phyloP scores from a whole-genome alignment of 2,329 filamentous ascomycete species.

The Fusarium marasasianum region DNA sequence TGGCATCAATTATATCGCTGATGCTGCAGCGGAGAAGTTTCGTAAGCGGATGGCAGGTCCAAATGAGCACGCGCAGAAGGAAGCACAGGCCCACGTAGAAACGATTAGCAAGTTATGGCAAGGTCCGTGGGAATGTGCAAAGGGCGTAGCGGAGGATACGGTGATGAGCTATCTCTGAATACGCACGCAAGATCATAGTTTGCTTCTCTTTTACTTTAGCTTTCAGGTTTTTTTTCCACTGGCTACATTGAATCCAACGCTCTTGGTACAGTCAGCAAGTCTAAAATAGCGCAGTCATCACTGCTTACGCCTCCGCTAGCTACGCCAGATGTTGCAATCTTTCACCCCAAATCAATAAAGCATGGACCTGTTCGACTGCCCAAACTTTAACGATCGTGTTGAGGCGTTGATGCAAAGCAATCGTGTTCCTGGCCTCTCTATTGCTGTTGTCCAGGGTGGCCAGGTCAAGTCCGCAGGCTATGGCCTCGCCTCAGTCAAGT shows the following conservation, averaged over 20 bases:
- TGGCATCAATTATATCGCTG: rapidly evolving
- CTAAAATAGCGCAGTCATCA: neutral
- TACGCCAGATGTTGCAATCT: rapidly evolving
- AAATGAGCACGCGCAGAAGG: neutral
- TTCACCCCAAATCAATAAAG: neutral
- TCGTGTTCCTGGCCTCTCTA: constrained; percentile 4
- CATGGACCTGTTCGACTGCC: neutral
- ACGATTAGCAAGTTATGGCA: rapidly evolving
- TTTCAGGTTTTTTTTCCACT: too few relatives aligned
- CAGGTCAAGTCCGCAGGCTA: neutral
- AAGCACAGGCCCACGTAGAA: neutral
- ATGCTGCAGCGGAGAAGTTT: neutral
- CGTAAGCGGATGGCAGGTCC: neutral
- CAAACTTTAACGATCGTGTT: neutral
- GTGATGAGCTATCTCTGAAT: too few relatives aligned
- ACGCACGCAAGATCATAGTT: neutral
- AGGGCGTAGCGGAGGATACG: neutral
- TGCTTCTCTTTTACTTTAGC: neutral
- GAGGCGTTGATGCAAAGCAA: neutral
- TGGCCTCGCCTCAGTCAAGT: neutral
- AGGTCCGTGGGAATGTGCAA: rapidly evolving
- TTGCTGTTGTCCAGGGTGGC: neutral
- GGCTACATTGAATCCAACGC: neutral
- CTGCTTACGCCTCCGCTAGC: neutral
- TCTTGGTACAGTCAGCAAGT: neutral